A percentile compares a stretch with the other conserved stretches of the same genome.
phyloP scores from a whole-genome alignment of 805 yeast species.

The Jamesozyma piceae region DNA sequence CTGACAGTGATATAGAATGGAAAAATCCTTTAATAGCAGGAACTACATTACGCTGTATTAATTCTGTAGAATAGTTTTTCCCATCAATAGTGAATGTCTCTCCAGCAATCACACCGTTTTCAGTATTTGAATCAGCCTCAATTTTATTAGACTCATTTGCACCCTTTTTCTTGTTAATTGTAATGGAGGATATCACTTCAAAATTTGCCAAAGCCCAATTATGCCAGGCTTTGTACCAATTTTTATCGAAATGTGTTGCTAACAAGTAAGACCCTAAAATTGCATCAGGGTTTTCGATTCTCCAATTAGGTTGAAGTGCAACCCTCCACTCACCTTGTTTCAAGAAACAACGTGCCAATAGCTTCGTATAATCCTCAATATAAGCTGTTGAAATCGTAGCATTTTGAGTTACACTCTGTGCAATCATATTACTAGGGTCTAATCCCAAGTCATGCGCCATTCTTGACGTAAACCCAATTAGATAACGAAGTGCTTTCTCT shows the following conservation, averaged over 20 bases:
- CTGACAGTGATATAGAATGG: conserved; percentile 79
- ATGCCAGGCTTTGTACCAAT: conserved; percentile 98
- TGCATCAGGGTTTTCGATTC: conserved; percentile 65
- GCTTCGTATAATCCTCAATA: conserved; percentile 70
- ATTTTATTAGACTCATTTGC: conserved; percentile 6
- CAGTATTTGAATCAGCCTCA: not conserved
- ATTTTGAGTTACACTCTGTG: conserved; percentile 74
- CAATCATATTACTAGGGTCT: conserved; percentile 74
- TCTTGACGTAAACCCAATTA: conserved; percentile 81
- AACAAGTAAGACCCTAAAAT: conserved; percentile 84
- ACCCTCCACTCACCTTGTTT: conserved; percentile 98
- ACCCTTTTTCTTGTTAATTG: conserved; percentile 15
- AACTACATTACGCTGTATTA: conserved; percentile 74
- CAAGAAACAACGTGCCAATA: conserved; percentile 84
- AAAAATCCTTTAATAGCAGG: conserved; percentile 93
- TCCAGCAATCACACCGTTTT: conserved; percentile 13
- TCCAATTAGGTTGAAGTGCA: conserved; percentile 67
- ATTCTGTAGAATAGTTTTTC: conserved; percentile 35
- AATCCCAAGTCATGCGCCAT: conserved; percentile 82
- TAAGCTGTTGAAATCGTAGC: conserved; percentile 40
- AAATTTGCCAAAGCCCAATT: conserved; percentile 97
- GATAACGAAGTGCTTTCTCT: conserved; percentile 70
- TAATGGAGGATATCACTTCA: conserved; percentile 68
- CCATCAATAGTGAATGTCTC: conserved; percentile 23
- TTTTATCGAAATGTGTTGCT: conserved; percentile 85